phyloP scores from a whole-genome alignment of 225 moss, liverwort and hornwort species.

The Pseudisothecium myosuroides region DNA sequence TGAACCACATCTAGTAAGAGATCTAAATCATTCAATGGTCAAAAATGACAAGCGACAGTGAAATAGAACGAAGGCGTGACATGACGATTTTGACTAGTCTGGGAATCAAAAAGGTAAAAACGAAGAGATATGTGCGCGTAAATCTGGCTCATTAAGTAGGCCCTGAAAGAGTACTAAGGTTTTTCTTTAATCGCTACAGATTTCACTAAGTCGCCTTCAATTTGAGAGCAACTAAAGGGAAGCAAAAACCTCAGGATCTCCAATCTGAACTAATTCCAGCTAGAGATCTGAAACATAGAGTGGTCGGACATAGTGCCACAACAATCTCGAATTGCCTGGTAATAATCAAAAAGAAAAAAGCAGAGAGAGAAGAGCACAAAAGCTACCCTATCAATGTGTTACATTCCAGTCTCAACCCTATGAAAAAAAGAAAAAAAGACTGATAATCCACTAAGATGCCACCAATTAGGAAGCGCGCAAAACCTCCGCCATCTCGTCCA shows the following conservation, averaged over 20 bases:
- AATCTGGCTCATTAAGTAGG: not conserved
- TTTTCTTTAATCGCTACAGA: not conserved
- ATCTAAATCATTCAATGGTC: not conserved
- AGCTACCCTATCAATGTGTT: no score
- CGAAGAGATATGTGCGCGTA: not conserved
- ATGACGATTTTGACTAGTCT: not conserved
- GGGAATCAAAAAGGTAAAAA: not conserved
- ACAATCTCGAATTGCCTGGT: not conserved
- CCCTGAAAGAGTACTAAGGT: not conserved
- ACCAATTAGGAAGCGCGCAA: not conserved
- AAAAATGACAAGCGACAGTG: not conserved
- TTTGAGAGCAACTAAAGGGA: not conserved
- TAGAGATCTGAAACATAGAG: not conserved
- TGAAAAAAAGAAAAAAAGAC: no score
- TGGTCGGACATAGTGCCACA: not conserved
- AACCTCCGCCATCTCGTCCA: not conserved
- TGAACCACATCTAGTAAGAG: not conserved
- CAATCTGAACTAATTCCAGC: not conserved
- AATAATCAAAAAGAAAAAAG: not conserved
- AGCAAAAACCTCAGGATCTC: not conserved
- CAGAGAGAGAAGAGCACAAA: not conserved
- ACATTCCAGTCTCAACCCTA: not conserved
- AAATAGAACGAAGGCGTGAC: not conserved
- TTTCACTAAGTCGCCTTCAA: no score
- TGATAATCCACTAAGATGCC: not conserved